phyloP scores from a whole-genome alignment of 202 grass and related monocot species.

The Hordeum pubiflorum region DNA sequence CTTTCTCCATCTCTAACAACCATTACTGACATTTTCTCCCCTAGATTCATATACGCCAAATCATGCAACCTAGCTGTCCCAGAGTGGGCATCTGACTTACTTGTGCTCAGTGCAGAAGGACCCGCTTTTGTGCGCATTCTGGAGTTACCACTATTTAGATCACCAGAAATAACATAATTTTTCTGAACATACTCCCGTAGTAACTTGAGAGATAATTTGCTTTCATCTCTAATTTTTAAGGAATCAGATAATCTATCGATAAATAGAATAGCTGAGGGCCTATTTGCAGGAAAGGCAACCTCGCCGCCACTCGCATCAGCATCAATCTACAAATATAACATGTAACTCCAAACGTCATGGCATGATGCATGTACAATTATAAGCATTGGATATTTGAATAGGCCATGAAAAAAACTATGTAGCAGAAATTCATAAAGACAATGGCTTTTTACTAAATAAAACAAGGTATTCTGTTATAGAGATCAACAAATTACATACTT shows the following conservation, averaged over 20 bases:
- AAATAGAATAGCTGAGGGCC: conserved; percentile 77
- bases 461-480: conserved; percentile 20
- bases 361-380: conserved; percentile 8
- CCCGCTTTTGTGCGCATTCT: conserved; percentile 18
- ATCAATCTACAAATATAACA: conserved; percentile 59
- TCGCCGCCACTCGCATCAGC: conserved; percentile 43
- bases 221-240: conserved; percentile 66
- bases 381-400: conserved; percentile 9
- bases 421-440: conserved; percentile 1
- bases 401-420: conserved; percentile 19
- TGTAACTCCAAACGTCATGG: conserved; percentile 33
- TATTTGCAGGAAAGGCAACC: conserved; percentile 62
- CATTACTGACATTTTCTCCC: conserved; percentile 79
- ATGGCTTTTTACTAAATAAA: conserved; percentile 25
- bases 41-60: conserved; percentile 51
- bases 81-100: conserved; percentile 24
- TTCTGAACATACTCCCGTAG: conserved; percentile 66
- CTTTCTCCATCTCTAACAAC: conserved; percentile 60
- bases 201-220: conserved; percentile 63
- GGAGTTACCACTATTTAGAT: conserved; percentile 23
- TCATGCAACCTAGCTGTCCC: conserved; percentile 36
- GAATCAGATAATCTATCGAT: conserved; percentile 71
- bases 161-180: conserved; percentile 33
- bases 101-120: conserved; percentile 44
- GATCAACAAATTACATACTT: neutral